Conservation (phyloP, 2,329 filamentous ascomycete species). For the Aspergillus floridensis region DNA sequence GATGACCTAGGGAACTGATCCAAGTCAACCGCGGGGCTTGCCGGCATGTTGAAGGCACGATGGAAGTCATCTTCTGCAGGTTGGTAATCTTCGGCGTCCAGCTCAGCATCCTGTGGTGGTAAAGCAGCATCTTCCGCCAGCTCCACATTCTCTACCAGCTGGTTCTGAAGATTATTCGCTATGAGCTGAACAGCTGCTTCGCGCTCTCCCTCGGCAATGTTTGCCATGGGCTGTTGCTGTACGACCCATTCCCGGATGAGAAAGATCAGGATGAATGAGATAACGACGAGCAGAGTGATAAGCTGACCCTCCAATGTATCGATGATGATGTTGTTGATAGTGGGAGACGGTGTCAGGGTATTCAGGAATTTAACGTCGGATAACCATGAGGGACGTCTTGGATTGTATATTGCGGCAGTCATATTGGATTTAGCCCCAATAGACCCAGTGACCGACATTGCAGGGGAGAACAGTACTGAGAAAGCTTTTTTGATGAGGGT, state of each 20-base stretch:
- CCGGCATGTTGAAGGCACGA: slow-evolving; percentile 7
- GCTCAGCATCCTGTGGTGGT: slow-evolving; percentile 11
- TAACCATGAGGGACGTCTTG: slow-evolving; percentile 50
- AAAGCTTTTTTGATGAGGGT: slow-evolving; percentile 47
- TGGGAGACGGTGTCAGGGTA: slow-evolving; percentile 62
- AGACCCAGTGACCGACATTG: slow-evolving; percentile 29
- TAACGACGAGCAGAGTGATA: slow-evolving; percentile 85
- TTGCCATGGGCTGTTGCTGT: slow-evolving; percentile 91
- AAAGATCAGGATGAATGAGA: slow-evolving; percentile 95
- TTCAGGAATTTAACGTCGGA: slow-evolving; percentile 58
- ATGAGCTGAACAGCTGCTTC: slow-evolving; percentile 52
- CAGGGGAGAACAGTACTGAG: slow-evolving; percentile 33
- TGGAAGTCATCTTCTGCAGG: slow-evolving; percentile 9
- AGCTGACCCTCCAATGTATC: slow-evolving; percentile 88
- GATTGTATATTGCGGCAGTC: slow-evolving; percentile 27
- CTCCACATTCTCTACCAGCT: slow-evolving; percentile 17
- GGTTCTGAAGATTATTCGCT: slow-evolving; percentile 36
- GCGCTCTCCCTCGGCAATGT: slow-evolving; percentile 62
- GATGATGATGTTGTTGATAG: slow-evolving; percentile 74
- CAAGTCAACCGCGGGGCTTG: slow-evolving; percentile 6
- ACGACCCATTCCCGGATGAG: slow-evolving; percentile 97
- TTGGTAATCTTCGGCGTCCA: slow-evolving; percentile 7
- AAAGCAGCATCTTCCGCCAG: slow-evolving; percentile 14
- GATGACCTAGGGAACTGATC: slow-evolving; percentile 13
- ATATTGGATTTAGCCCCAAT: slow-evolving; percentile 25